phyloP scores from a whole-genome alignment of 2,329 filamentous ascomycete genomes.

The Ceratocystis variospora region DNA sequence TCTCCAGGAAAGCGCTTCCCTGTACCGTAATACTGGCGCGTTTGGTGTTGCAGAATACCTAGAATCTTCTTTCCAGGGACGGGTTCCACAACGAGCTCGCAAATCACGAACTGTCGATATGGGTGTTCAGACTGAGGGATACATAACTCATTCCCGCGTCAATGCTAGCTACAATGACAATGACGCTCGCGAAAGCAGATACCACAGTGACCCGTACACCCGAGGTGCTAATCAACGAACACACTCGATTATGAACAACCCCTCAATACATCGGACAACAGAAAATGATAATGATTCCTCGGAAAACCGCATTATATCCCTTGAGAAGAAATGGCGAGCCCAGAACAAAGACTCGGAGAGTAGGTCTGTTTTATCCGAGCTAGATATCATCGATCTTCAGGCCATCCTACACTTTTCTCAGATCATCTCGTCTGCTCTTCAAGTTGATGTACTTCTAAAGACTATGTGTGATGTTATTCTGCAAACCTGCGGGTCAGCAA shows the following conservation, averaged over 20 bases:
- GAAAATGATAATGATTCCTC: neutral
- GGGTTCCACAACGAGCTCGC: constrained; percentile 44
- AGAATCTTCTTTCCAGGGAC: constrained; percentile 37
- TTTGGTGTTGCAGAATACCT: constrained; percentile 55
- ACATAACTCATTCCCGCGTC: constrained; percentile 6
- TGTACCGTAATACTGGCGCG: constrained; percentile 57
- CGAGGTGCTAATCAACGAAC: constrained; percentile 7
- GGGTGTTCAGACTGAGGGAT: constrained; percentile 58
- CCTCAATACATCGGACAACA: neutral
- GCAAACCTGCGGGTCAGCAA: constrained; percentile 60
- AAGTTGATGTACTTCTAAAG: constrained; percentile 60
- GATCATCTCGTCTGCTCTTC: constrained; percentile 63
- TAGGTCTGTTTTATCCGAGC: constrained; percentile 51
- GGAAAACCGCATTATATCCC: neutral
- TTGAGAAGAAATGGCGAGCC: constrained; percentile 8
- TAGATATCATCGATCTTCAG: constrained; percentile 73
- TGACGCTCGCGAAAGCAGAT: neutral
- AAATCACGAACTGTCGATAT: constrained; percentile 47
- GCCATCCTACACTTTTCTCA: constrained; percentile 68
- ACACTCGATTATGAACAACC: constrained; percentile 7
- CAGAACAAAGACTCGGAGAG: constrained; percentile 31
- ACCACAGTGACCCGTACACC: neutral
- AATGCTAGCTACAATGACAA: constrained; percentile 10
- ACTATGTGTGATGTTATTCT: constrained; percentile 74
- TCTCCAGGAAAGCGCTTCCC: constrained; percentile 50